A percentile compares a stretch with the other conserved stretches of the same genome.
Conservation (phyloP, 768 basidiomycete species). For the Lentinula sp. region DNA sequence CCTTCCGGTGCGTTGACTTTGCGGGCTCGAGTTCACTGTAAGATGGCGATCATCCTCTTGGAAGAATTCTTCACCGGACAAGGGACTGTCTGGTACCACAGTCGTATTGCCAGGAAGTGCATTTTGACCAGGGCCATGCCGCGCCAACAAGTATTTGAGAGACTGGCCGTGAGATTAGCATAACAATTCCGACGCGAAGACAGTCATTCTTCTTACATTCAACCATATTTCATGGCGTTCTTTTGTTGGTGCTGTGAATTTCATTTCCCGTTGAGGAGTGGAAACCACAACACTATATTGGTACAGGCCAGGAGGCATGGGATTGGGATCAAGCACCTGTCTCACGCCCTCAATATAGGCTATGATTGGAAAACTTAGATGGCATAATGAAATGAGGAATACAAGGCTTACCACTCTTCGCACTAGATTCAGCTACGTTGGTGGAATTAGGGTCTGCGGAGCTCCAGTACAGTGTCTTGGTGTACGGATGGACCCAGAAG, state of each 20-base stretch:
- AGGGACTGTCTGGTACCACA: slow-evolving; percentile 41
- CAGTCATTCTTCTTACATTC: slow-evolving; percentile 47
- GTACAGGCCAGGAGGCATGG: slow-evolving; percentile 90
- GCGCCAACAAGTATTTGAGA: slow-evolving; percentile 81
- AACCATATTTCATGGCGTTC: slow-evolving; percentile 98
- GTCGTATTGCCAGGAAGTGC: slow-evolving; percentile 32
- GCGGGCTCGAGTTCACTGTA: slow-evolving; percentile 50
- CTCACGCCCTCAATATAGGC: slow-evolving; percentile 93
- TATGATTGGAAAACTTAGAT: slow-evolving; percentile 21
- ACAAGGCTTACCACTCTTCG: slow-evolving; percentile 81
- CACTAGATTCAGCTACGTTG: slow-evolving; percentile 84
- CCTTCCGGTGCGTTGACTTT: slow-evolving; percentile 67
- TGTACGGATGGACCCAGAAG: slow-evolving; percentile 99
- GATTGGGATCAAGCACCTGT: slow-evolving; percentile 90
- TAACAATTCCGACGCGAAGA: slow-evolving; percentile 6
- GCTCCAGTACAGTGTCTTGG: slow-evolving; percentile 96
- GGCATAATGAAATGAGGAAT: slow-evolving; percentile 8
- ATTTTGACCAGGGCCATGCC: slow-evolving; percentile 42
- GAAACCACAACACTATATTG: slow-evolving; percentile 91
- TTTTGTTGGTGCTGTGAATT: slow-evolving; percentile 93
- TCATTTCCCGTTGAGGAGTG: slow-evolving; percentile 94
- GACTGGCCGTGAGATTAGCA: slow-evolving; percentile 46
- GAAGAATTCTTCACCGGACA: slow-evolving; percentile 37
- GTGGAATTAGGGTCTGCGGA: slow-evolving; percentile 88
- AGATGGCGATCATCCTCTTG: slow-evolving; percentile 46